phyloP scores from a whole-genome alignment of 306 rosid genomes.

The Castanea sativa region DNA sequence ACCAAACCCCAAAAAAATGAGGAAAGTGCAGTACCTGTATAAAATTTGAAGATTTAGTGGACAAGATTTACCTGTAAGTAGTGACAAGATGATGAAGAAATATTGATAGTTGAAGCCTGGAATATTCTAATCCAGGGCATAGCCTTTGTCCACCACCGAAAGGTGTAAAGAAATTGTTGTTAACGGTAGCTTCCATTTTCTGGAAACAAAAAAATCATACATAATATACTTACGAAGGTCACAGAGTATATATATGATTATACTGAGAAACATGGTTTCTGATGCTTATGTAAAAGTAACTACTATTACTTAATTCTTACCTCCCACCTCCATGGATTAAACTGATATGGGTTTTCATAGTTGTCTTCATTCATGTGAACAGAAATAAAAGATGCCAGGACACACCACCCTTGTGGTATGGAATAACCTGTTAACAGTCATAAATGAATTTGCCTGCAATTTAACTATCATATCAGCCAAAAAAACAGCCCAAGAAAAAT shows the following conservation, averaged over 20 bases:
- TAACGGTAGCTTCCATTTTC: constrained; percentile 33
- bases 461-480: not conserved
- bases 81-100: constrained; percentile 70
- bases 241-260: not conserved
- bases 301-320: constrained; percentile 28
- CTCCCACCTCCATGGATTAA: constrained; percentile 97
- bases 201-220: constrained; percentile 11
- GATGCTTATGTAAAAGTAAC: not conserved
- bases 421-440: constrained; percentile 47
- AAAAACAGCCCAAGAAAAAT: not conserved
- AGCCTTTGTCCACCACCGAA: constrained; percentile 94
- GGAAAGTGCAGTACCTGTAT: not conserved
- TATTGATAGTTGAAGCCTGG: constrained; percentile 66
- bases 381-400: constrained; percentile 73
- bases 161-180: constrained; percentile 57
- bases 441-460: not conserved
- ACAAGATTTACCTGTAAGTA: constrained; percentile 46
- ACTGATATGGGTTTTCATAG: constrained; percentile 63
- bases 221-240: not conserved
- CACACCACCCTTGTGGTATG: constrained; percentile 73
- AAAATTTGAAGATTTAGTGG: not conserved
- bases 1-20: no score
- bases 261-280: not conserved
- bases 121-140: constrained; percentile 89
- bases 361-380: constrained; percentile 70